Conservation (phyloP, 129 eudicot genomes). For the Flaveria ramosissima region DNA sequence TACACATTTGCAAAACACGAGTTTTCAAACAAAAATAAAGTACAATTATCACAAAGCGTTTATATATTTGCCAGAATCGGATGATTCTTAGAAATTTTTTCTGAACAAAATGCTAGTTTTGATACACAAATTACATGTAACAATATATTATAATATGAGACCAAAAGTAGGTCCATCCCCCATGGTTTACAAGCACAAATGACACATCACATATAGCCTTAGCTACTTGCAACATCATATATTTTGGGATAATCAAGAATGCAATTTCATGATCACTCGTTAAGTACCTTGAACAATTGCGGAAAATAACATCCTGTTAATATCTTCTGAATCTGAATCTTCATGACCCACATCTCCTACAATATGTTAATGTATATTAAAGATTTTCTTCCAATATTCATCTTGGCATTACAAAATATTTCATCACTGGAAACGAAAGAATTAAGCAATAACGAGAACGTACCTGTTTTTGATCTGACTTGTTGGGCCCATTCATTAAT, state of each 20-base stretch:
- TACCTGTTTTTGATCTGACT: constrained; percentile 69
- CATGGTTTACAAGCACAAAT: constrained; percentile 10
- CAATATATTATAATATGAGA: background rate
- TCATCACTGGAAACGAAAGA: background rate
- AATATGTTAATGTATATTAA: background rate
- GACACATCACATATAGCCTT: background rate
- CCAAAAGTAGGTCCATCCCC: background rate
- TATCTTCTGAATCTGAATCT: constrained; percentile 51
- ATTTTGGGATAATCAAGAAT: background rate
- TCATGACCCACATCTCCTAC: constrained; percentile 54
- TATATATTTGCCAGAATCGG: too few species aligned
- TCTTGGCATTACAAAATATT: background rate
- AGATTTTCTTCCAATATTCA: background rate
- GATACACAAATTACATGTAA: too few species aligned
- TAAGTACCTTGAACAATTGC: constrained; percentile 72
- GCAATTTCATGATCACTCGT: background rate
- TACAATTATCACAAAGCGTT: too few species aligned
- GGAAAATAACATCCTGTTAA: constrained; percentile 78
- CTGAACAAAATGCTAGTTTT: too few species aligned
- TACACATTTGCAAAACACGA: too few species aligned
- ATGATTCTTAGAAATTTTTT: too few species aligned
- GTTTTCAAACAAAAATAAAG: too few species aligned
- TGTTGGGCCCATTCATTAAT: constrained; percentile 88
- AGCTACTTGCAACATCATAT: constrained; percentile 4
- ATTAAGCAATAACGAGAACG: background rate